These are phyloP conservation scores for Clitopilus passeckerianus DNA, from an alignment of 768 basidiomycete species.

Conservation along the genomic window DNA sequence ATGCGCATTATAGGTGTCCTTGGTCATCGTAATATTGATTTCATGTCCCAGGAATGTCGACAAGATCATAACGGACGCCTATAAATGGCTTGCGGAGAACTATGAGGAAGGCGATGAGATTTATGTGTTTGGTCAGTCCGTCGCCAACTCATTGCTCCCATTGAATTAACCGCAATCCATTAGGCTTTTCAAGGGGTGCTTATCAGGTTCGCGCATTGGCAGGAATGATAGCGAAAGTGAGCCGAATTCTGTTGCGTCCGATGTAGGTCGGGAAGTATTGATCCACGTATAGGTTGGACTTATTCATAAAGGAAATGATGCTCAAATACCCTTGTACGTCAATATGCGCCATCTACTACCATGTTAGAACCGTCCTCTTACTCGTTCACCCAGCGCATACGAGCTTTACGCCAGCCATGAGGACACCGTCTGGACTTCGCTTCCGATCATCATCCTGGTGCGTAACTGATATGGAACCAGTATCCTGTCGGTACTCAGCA, in stretches of 20 bases:
- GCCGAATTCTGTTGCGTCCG: not conserved
- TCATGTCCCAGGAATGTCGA: slow-evolving; percentile 26
- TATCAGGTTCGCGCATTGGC: slow-evolving; percentile 38
- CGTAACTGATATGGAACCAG: not conserved
- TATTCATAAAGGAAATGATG: slow-evolving; percentile 29
- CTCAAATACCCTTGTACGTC: slow-evolving; percentile 34
- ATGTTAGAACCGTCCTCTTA: not conserved
- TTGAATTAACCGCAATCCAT: no score
- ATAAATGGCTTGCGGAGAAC: slow-evolving; percentile 35
- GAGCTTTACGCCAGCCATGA: slow-evolving; percentile 25
- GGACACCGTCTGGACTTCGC: not conserved
- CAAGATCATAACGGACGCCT: slow-evolving; percentile 26
- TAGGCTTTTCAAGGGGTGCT: slow-evolving; percentile 43
- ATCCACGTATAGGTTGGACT: slow-evolving; percentile 29
- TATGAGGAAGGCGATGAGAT: slow-evolving; percentile 31
- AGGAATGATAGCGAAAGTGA: slow-evolving; percentile 34
- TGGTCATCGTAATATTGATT: not conserved
- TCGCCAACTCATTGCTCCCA: not conserved
- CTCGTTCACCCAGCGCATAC: slow-evolving; percentile 25
- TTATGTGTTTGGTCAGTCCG: slow-evolving; percentile 29
- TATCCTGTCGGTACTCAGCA: not conserved
- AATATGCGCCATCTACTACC: not conserved
- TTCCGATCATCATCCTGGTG: not conserved
- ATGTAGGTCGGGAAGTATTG: not conserved
- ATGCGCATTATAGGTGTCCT: not conserved